Percentiles rank a stretch among this genome's conserved stretches.
These are phyloP conservation scores for Yarrowia galli DNA, from an alignment of 1,139 yeast genomes.

Conservation along the genomic window DNA sequence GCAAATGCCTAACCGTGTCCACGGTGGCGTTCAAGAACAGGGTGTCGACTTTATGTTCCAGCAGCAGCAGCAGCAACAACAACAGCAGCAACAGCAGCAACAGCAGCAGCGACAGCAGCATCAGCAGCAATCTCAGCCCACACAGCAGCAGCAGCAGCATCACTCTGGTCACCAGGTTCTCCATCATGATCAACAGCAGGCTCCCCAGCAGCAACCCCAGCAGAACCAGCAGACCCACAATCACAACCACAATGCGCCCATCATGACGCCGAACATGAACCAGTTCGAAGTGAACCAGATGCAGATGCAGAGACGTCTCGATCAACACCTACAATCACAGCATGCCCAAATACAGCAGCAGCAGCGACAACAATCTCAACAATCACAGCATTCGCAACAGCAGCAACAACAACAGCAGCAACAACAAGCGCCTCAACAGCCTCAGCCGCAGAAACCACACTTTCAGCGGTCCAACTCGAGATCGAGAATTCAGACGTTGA, in stretches of 20 bases:
- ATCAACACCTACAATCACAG: conserved; percentile 41
- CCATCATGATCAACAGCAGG: conserved; percentile 38
- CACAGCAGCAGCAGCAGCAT: not conserved
- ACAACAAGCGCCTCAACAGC: conserved; percentile 38
- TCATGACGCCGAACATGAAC: conserved; percentile 39
- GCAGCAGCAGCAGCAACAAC: conserved; percentile 42
- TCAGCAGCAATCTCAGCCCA: conserved; percentile 5
- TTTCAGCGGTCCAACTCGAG: conserved; percentile 19
- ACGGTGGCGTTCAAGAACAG: conserved; percentile 2
- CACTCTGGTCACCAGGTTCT: conserved; percentile 40
- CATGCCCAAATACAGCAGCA: conserved; percentile 40
- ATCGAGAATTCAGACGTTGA: conserved; percentile 25
- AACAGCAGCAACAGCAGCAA: not conserved
- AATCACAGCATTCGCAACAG: conserved; percentile 40
- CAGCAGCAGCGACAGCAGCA: conserved; percentile 40
- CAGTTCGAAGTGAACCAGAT: conserved; percentile 29
- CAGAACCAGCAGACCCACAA: no score
- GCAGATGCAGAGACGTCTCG: conserved; percentile 41
- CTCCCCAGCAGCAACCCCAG: no score
- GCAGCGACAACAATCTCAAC: conserved; percentile 40
- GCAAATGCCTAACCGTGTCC: not conserved
- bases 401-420: conserved; percentile 41
- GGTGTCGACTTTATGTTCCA: conserved; percentile 39
- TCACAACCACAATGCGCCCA: conserved; percentile 40
- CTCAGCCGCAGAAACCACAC: conserved; percentile 36